phyloP scores from a whole-genome alignment of 2,329 filamentous ascomycete species.

The Hypoxylon sp. region DNA sequence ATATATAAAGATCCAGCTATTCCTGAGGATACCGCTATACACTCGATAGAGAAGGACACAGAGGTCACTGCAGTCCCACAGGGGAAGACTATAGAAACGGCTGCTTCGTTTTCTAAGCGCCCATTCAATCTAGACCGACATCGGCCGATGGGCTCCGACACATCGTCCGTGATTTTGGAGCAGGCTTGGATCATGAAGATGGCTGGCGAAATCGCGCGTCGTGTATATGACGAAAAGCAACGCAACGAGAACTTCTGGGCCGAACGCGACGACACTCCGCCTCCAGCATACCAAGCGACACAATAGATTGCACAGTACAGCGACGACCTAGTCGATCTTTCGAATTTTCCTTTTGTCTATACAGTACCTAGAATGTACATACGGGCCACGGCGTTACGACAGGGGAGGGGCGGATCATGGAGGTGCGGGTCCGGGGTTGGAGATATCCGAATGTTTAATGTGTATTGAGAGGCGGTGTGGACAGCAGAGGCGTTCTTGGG shows the following conservation, averaged over 20 bases:
- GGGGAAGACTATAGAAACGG: constrained; percentile 49
- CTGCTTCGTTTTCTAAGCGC: constrained; percentile 51
- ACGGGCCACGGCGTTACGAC: constrained; percentile 44
- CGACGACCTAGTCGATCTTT: constrained; percentile 26
- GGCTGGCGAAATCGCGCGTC: constrained; percentile 89
- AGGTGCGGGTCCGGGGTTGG: constrained; percentile 27
- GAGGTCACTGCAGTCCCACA: constrained; percentile 39
- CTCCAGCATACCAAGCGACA: constrained; percentile 72
- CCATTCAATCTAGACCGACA: constrained; percentile 51
- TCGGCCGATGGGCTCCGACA: constrained; percentile 62
- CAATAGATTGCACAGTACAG: constrained; percentile 53
- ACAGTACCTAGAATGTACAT: constrained; percentile 41
- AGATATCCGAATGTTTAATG: constrained; percentile 47
- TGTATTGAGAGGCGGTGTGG: constrained; percentile 36
- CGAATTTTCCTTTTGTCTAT: constrained; percentile 40
- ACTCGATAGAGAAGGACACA: constrained; percentile 33
- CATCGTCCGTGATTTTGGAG: constrained; percentile 75
- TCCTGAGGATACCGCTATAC: constrained; percentile 36
- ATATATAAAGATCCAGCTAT: constrained; percentile 52
- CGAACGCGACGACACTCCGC: constrained; percentile 70
- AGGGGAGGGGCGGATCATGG: constrained; percentile 18
- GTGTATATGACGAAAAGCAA: constrained; percentile 89
- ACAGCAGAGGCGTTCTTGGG: constrained; percentile 43
- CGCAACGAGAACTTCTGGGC: constrained; percentile 67
- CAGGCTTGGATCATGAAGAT: constrained; percentile 94